These are phyloP conservation scores for Aspergillus transmontanensis DNA, from an alignment of 2,329 filamentous ascomycete genomes.

Conservation along the genomic window DNA sequence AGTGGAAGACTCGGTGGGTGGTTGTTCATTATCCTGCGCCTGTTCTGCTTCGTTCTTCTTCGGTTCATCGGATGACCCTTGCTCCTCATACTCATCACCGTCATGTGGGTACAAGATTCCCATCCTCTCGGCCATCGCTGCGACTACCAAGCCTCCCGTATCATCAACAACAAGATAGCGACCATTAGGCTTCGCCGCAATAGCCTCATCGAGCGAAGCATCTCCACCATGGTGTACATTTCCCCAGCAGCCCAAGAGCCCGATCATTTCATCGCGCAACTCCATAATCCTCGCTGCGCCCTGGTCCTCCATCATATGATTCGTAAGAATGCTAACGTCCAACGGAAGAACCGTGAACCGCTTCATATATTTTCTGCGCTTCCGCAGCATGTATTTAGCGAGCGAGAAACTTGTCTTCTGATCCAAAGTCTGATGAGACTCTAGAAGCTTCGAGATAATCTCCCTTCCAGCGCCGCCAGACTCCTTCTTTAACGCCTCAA, in stretches of 20 bases:
- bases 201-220: conserved; percentile 24
- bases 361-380: conserved; percentile 89
- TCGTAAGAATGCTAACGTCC: conserved; percentile 73
- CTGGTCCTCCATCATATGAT: conserved; percentile 78
- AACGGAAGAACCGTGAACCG: conserved; percentile 83
- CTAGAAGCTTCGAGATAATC: conserved; percentile 87
- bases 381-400: conserved; percentile 93
- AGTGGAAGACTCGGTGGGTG: neutral
- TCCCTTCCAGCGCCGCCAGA: conserved; percentile 80
- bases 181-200: conserved; percentile 48
- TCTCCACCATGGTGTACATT: conserved; percentile 78
- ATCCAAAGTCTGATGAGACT: conserved; percentile 84
- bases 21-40: conserved; percentile 26
- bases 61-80: conserved; percentile 17
- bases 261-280: conserved; percentile 80
- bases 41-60: conserved; percentile 17
- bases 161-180: conserved; percentile 86
- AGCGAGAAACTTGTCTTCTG: conserved; percentile 93
- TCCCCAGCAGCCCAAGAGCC: conserved; percentile 81
- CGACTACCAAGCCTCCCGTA: conserved; percentile 78
- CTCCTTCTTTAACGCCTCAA: conserved; percentile 71
- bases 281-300: conserved; percentile 83
- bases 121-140: conserved; percentile 86
- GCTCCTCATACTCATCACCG: conserved; percentile 24
- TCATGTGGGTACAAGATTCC: conserved; percentile 67